Evolutionary conservation across 2,329 filamentous ascomycete species (phyloP).

Genomic region (Diaporthe australafricana): DNA sequence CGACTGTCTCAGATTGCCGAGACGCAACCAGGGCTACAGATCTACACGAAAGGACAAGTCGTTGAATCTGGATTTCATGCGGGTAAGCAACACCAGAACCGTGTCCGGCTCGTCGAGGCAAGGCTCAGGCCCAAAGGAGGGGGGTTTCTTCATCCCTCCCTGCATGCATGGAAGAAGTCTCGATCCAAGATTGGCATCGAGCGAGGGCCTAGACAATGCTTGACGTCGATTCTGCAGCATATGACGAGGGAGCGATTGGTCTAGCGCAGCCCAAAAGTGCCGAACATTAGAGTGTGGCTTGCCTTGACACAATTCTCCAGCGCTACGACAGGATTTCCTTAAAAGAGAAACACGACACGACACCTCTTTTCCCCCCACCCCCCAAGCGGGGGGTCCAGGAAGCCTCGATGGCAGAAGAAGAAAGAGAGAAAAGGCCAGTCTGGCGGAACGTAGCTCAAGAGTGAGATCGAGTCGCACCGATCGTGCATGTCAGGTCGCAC

Average conservation of each 20-base stretch:
- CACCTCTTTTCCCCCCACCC: not conserved
- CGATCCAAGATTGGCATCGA: not conserved
- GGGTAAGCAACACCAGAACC: conserved; percentile 33
- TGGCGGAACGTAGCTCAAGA: conserved; percentile 34
- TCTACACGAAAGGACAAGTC: conserved; percentile 12
- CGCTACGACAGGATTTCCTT: conserved; percentile 8
- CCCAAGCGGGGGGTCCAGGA: not conserved
- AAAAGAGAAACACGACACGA: conserved; percentile 16
- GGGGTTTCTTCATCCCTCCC: not conserved
- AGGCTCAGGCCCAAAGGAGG: not conserved
- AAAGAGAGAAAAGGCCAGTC: not conserved
- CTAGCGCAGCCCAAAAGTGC: conserved; percentile 7
- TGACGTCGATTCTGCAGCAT: not conserved
- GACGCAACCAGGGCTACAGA: conserved; percentile 26
- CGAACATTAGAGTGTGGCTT: conserved; percentile 30
- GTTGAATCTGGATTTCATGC: not conserved
- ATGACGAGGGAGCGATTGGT: conserved; percentile 8
- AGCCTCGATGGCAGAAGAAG: not conserved
- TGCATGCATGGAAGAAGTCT: not conserved
- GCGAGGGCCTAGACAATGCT: not conserved
- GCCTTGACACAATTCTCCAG: conserved; percentile 34
- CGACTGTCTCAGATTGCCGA: conserved; percentile 37
- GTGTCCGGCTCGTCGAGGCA: not conserved
- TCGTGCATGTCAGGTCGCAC: conserved; percentile 38
- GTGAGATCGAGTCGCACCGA: conserved; percentile 43